Conservation (phyloP, 805 yeast species). For the Ogataea glucozyma region DNA sequence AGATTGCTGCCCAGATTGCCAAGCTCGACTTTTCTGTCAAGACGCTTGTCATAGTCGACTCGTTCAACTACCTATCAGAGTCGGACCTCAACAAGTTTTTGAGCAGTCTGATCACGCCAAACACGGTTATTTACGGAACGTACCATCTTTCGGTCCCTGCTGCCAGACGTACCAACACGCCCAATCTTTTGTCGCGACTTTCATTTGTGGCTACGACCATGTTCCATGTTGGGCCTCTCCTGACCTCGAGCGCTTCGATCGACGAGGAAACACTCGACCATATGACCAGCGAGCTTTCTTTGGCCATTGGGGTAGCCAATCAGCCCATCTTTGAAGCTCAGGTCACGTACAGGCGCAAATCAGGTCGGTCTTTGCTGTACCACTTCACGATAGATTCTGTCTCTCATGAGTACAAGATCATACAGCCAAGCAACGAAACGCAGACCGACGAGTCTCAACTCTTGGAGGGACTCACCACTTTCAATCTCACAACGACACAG, state of each 20-base stretch:
- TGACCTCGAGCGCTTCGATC: constrained; percentile 7
- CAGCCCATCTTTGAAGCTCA: constrained; percentile 44
- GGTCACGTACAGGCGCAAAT: constrained; percentile 72
- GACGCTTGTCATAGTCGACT: constrained; percentile 60
- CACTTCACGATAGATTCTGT: constrained; percentile 52
- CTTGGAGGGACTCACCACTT: constrained; percentile 79
- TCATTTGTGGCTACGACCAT: constrained; percentile 75
- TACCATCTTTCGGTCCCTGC: constrained; percentile 42
- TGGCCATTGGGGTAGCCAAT: constrained; percentile 56
- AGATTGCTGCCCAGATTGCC: constrained; percentile 14
- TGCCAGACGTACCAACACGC: constrained; percentile 15
- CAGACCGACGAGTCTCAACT: constrained; percentile 49
- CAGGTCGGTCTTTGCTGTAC: constrained; percentile 74
- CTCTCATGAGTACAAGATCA: constrained; percentile 43
- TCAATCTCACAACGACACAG: constrained; percentile 73
- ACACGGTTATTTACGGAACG: constrained; percentile 46
- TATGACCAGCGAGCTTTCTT: constrained; percentile 39
- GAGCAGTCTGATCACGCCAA: constrained; percentile 40
- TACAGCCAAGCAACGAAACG: constrained; percentile 28
- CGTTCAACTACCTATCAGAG: constrained; percentile 58
- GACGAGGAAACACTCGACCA: constrained; percentile 48
- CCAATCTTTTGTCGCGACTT: constrained; percentile 35
- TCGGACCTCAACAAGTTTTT: constrained; percentile 43
- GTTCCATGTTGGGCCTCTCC: constrained; percentile 56
- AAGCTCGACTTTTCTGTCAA: constrained; percentile 11